Evolutionary conservation across 805 yeast species (phyloP), one percentile per base, ranked within the genome.

Genomic region (Sugiyamaella smithiae): DNA sequence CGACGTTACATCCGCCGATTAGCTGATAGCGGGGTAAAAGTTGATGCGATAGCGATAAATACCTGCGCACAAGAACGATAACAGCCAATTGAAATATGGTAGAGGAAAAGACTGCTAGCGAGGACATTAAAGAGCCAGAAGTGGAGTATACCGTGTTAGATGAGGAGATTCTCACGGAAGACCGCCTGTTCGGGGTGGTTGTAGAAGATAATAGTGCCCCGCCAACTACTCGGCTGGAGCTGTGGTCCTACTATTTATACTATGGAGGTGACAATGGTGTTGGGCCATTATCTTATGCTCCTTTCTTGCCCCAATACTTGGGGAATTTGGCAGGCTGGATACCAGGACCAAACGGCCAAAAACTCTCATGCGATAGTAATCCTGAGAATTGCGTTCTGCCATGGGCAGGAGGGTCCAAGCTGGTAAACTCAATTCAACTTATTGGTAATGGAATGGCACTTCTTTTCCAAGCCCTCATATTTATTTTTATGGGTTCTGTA

Each of bases 141-240:
- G 33, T 40, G n/a, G 44, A 40, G 22, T 40, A 40, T 28, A 25
- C 44, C 17, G 44, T 40, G 16, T 40, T n/a, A 3, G 47, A 32
- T 33, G 47, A 44, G 4, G 46, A 28, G 16, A 23, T 20, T 3
- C 31, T 44, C 54, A 78, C 93, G 23, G 97, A 93, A 67, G 96
- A 86, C 61, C 80, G 95, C 14, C 70, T 93, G 52, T 93, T 91
- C 61, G 97, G 88, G 50, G 85, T 84, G 5, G 76, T 81, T 38
- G 80, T 93, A 36, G 97, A 93, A 60, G 96, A 91, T 63, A 96
- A 88, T 57, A 81, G 95, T 8, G 91, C 96, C 0, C 72, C 84
- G 46, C 78, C 79, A 4, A 51, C 55, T 14, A 45, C 43, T n/a
- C 43, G 51, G 25, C 40, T 37, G 43, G 52, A 51, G 25, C 36